Evolutionary conservation across 176 grass and related monocot species (phyloP), one percentile per base, ranked within the genome.

Genomic region (Bothriochloa decipiens): DNA sequence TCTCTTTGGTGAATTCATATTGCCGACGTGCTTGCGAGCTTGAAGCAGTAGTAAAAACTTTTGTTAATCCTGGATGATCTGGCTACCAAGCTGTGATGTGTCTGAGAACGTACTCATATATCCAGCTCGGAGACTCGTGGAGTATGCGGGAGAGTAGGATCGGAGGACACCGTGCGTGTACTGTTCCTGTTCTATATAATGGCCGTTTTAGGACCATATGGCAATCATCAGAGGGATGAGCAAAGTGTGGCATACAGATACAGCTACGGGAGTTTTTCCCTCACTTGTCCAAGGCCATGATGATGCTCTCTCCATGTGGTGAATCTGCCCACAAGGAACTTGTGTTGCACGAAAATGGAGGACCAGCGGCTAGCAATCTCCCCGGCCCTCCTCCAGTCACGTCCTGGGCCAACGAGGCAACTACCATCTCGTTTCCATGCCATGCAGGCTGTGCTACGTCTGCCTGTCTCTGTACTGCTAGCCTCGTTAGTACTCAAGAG

Each of bases 331-430:
- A 49, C 37, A 75, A 68, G 39, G 37, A 89, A 68, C 69, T 70
- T 81, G 76, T 81, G 82, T 52, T 35, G 77, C 77, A 81, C 15
- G 69, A 84, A 45, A 27, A 67, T 11, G 11, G 46, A 60, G 82
- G 60, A 88, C 69, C n/a, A n/a, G n/a, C n/a, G n/a, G n/a, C n/a
- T n/a, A n/a, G n/a, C n/a, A n/a, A n/a, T n/a, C n/a, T n/a, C n/a
- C n/a, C 29, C 29, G 29, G 29, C 29, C 2, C 29, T 32, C 29
- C 7, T 49, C 50, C 14, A 49, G 15, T 49, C 72, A 28, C 4
- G 8, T 37, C 37, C 16, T 11, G 46, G 47, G 36, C 37, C 65
- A 46, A 46, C 43, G 11, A 46, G 43, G 43, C 46, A 71, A 40
- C 20, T 29, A 68, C 60, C 39, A 25, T 61, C 26, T 22, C 28